phyloP scores from a whole-genome alignment of 2,329 filamentous ascomycete species.

The Neonectria ditissima region DNA sequence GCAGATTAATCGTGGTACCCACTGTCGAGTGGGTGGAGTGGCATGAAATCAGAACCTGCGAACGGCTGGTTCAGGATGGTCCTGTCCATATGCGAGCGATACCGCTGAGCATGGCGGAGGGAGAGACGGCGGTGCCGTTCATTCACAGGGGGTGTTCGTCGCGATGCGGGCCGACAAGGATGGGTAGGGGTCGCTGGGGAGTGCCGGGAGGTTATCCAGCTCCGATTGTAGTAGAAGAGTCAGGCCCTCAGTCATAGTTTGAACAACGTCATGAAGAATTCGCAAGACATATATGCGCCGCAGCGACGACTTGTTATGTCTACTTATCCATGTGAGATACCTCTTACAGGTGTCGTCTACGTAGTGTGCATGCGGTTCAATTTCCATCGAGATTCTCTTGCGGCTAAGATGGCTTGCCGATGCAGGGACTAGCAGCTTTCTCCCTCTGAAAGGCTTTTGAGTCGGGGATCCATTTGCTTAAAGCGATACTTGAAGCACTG shows the following conservation, averaged over 20 bases:
- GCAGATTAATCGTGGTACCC: slow-evolving; percentile 61
- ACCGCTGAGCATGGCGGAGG: slow-evolving; percentile 47
- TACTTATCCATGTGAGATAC: background rate
- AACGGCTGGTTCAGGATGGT: slow-evolving; percentile 18
- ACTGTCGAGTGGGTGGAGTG: slow-evolving; percentile 73
- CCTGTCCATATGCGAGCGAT: slow-evolving; percentile 30
- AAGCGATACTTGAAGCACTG: background rate
- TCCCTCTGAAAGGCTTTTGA: background rate
- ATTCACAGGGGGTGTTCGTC: slow-evolving; percentile 63
- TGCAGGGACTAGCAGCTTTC: background rate
- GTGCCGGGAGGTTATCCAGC: slow-evolving; percentile 36
- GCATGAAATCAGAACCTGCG: slow-evolving; percentile 56
- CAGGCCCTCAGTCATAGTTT: slow-evolving; percentile 21
- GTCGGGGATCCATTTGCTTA: background rate
- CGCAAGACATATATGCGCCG: slow-evolving; percentile 1
- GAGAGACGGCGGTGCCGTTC: slow-evolving; percentile 59
- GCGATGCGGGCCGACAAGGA: slow-evolving; percentile 55
- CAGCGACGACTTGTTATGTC: background rate
- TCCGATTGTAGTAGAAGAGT: slow-evolving; percentile 18
- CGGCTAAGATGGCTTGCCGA: background rate
- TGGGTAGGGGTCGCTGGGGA: slow-evolving; percentile 34
- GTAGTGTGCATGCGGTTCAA: background rate
- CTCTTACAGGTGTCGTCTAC: background rate
- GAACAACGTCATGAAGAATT: slow-evolving; percentile 10
- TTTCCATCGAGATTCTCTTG: background rate